A percentile compares a stretch with the other conserved stretches of the same genome.
These are phyloP conservation scores for Darksidea phi DNA, from an alignment of 495 filamentous ascomycete genomes.

Conservation along the genomic window DNA sequence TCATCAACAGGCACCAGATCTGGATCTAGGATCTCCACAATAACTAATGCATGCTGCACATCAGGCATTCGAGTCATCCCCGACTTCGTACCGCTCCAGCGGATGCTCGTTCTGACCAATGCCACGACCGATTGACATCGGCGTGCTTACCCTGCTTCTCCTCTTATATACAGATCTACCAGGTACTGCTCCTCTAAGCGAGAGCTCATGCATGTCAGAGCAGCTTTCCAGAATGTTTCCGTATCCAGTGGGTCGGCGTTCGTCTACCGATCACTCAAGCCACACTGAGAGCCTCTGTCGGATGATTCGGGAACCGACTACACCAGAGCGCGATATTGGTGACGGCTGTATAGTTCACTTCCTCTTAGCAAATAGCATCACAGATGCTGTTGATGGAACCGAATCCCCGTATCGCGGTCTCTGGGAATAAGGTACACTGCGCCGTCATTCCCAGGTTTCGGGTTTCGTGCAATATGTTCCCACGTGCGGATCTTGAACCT, in stretches of 20 bases:
- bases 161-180: no score
- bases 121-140: no score
- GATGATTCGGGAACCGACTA: neutral
- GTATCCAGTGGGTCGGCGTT: neutral
- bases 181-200: no score
- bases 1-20: no score
- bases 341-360: neutral
- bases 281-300: neutral
- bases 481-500: neutral
- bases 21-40: no score
- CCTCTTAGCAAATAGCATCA: neutral
- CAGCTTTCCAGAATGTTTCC: neutral
- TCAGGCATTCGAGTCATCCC: no score
- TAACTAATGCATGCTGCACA: no score
- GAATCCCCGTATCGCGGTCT: neutral
- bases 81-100: no score
- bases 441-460: neutral
- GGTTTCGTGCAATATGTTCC: conserved; percentile 10
- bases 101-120: no score
- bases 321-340: neutral
- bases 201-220: no score
- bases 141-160: no score
- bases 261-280: neutral
- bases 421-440: neutral
- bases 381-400: neutral